phyloP scores from a whole-genome alignment of 768 basidiomycete genomes.

The Termitomyces titanicus region DNA sequence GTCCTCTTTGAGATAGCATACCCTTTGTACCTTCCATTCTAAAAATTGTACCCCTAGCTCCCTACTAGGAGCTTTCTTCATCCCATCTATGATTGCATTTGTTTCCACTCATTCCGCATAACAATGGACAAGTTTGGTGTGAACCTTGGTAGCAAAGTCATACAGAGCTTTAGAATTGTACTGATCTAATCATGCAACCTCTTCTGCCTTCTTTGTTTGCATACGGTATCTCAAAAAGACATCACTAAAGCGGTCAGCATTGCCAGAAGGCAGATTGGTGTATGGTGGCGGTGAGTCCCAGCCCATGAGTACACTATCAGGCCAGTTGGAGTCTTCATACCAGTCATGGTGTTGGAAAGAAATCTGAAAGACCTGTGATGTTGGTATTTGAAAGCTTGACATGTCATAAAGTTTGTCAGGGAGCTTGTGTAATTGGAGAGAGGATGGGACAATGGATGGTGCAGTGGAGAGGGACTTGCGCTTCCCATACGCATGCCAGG shows the following conservation, averaged over 20 bases:
- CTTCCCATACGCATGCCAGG: neutral
- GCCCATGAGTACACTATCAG: neutral
- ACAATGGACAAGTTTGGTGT: neutral
- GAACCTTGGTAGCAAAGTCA: neutral
- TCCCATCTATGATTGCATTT: neutral
- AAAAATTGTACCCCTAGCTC: neutral
- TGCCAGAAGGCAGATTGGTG: neutral
- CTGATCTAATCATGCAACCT: neutral
- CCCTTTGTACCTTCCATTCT: neutral
- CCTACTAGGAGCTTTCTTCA: neutral
- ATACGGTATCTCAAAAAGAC: neutral
- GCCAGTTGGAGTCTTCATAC: neutral
- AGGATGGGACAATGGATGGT: neutral
- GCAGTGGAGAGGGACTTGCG: neutral
- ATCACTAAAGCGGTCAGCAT: neutral
- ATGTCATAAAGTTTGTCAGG: constrained; percentile 1
- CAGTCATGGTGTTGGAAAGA: neutral
- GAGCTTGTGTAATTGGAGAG: neutral
- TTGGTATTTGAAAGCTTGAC: neutral
- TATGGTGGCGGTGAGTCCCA: constrained; percentile 5
- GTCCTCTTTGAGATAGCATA: neutral
- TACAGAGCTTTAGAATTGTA: neutral
- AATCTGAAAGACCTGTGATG: neutral
- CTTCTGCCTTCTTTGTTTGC: neutral
- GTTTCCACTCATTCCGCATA: neutral